Evolutionary conservation across 805 yeast genomes (phyloP).

Genomic region (Candida peoriensis): DNA sequence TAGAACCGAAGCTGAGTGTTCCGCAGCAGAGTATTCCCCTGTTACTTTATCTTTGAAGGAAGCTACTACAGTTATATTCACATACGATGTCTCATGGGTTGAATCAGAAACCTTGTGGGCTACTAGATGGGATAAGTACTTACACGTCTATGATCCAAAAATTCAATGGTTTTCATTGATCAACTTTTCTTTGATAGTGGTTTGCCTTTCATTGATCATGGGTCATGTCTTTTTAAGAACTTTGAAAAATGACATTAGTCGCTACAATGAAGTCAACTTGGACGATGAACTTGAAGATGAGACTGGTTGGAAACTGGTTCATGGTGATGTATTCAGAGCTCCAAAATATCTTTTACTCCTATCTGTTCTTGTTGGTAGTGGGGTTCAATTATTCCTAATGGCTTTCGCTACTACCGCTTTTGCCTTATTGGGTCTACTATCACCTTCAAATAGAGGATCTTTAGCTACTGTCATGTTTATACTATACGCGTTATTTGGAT

Average conservation of each 20-base stretch:
- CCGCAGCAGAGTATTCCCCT: constrained; percentile 30
- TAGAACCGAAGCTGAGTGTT: constrained; percentile 33
- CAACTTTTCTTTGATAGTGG: constrained; percentile 78
- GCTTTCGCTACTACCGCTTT: constrained; percentile 64
- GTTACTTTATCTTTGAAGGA: constrained; percentile 44
- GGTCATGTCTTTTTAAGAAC: constrained; percentile 76
- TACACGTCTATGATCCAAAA: constrained; percentile 86
- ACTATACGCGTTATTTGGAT: constrained; percentile 74
- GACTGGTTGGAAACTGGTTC: constrained; percentile 94
- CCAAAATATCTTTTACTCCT: constrained; percentile 67
- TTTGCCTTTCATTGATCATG: constrained; percentile 71
- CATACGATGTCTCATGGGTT: constrained; percentile 78
- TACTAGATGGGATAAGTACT: constrained; percentile 96
- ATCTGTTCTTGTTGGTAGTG: constrained; percentile 83
- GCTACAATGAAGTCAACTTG: constrained; percentile 84
- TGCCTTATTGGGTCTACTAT: constrained; percentile 83
- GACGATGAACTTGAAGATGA: constrained; percentile 88
- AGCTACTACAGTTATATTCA: constrained; percentile 60
- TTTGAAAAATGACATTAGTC: constrained; percentile 76
- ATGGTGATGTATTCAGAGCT: constrained; percentile 90
- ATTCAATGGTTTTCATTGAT: constrained; percentile 94
- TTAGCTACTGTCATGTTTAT: constrained; percentile 86
- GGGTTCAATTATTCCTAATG: constrained; percentile 80
- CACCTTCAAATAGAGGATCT: constrained; percentile 94
- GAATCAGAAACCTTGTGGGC: constrained; percentile 85